A percentile compares a stretch with the other conserved stretches of the same genome.
phyloP scores from a whole-genome alignment of 139 green algal genomes.

The Bryopsis sp. region DNA sequence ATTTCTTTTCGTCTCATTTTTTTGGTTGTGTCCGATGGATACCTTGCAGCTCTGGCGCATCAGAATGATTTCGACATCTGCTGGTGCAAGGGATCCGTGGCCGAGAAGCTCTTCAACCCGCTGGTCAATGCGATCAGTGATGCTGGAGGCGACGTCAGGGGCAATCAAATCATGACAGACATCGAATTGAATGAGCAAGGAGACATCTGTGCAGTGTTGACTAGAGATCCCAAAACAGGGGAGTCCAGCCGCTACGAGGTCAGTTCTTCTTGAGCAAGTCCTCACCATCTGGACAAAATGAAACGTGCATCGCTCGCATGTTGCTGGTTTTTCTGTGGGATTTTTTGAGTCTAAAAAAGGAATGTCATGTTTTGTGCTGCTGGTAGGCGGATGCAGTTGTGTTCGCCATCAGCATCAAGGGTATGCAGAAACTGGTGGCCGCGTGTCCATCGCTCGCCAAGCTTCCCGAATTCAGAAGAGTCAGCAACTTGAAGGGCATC shows the following conservation, averaged over 20 bases:
- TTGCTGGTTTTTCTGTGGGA: no score
- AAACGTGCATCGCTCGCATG: no score
- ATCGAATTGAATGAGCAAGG: slow-evolving; percentile 26
- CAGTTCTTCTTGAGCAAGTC: no score
- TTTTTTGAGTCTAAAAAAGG: no score
- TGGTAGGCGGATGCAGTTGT: slow-evolving; percentile 67
- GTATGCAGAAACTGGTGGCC: slow-evolving; percentile 77
- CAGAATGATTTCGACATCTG: slow-evolving; percentile 68
- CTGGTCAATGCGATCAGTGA: slow-evolving; percentile 49
- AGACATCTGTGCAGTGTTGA: slow-evolving; percentile 23
- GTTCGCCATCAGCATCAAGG: slow-evolving; percentile 68
- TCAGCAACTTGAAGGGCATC: slow-evolving; percentile 68
- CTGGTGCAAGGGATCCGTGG: slow-evolving; percentile 53
- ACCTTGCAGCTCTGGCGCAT: slow-evolving; percentile 33
- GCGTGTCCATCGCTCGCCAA: slow-evolving; percentile 38
- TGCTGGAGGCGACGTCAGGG: slow-evolving; percentile 28
- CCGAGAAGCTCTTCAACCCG: slow-evolving; percentile 67
- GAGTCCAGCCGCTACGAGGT: background rate
- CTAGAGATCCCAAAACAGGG: slow-evolving; percentile 6
- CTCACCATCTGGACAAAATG: no score
- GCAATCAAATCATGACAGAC: slow-evolving; percentile 49
- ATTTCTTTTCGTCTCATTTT: background rate
- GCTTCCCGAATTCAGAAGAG: slow-evolving; percentile 42
- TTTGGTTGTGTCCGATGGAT: background rate
- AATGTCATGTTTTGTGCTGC: no score